Base-by-base conservation (phyloP, 345 rosid genomes). In the Capsella bursapastoris region DNA sequence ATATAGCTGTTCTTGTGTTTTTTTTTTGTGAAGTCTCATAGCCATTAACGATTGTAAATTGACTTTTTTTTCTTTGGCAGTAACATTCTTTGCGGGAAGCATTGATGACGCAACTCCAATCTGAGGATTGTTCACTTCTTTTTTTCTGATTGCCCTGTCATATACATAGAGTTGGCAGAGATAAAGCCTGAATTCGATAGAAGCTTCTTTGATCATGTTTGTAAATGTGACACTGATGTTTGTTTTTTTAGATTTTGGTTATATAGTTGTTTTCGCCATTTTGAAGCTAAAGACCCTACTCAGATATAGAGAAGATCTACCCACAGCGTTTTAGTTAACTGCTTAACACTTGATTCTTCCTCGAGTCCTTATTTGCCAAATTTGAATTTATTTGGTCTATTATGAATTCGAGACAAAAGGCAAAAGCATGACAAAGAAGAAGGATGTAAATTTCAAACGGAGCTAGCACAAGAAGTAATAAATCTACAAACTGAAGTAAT, bases 401-500 rank as follows among this genome's bases (percentile, higher is more conserved):
- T 22, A 22, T 2, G 25, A 22, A 22, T 22, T 22, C 25, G 25
- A 22, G 25, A 22, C 25, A 22, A 22, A 22, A 22, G 25, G 25
- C 25, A 22, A 22, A 22, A 22, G 25, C 25, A 22, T 22, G 15
- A 25, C 57, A 52, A 52, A 22, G 29, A 59, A 40, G 31, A 38
- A 27, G 51, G 37, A 3, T 27, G 51, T 7, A 62, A 40, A 43
- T 62, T 29, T 47, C 69, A 48, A 47, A 31, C 43, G 32, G 53
- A 15, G 6, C 28, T 48, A 64, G 29, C 69, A 64, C 56, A 64
- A 22, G 25, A 22, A 64, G 69, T 64, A 64, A 64, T n/a, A 45
- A 47, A 45, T 64, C 56, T 45, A 64, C 56, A 64, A 62, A 25
- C 66, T 22, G 16, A 16, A 16, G 18, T 16, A 16, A 16, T 16